Evolutionary conservation across 2,329 filamentous ascomycete genomes (phyloP).

Genomic region (Didymosphaeria variabile): DNA sequence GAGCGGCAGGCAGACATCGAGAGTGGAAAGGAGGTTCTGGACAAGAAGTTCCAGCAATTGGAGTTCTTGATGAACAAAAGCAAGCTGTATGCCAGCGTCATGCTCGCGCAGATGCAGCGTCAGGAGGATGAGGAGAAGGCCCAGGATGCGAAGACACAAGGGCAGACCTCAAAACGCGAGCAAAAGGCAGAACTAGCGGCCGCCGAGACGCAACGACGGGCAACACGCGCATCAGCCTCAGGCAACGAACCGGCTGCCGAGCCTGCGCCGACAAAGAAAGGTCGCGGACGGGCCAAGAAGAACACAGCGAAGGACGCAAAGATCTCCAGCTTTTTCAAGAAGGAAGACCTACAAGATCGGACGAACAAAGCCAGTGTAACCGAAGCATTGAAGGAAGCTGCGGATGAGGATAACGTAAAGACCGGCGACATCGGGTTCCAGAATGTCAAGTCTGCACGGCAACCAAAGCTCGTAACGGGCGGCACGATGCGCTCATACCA

Average conservation of each 20-base stretch:
- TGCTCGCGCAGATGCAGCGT: conserved; percentile 62
- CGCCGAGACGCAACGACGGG: conserved; percentile 56
- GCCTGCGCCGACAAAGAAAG: conserved; percentile 34
- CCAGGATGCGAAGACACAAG: conserved; percentile 56
- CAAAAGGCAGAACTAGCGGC: conserved; percentile 58
- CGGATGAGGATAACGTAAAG: conserved; percentile 65
- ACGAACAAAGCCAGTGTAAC: conserved; percentile 63
- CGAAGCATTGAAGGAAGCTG: conserved; percentile 67
- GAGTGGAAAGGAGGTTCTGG: conserved; percentile 56
- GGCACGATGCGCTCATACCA: conserved; percentile 96
- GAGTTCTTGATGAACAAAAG: conserved; percentile 63
- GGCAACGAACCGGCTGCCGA: conserved; percentile 24
- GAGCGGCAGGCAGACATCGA: conserved; percentile 58
- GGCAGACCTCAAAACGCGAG: conserved; percentile 56
- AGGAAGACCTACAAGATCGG: conserved; percentile 64
- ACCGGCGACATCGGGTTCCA: conserved; percentile 70
- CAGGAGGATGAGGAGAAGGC: conserved; percentile 59
- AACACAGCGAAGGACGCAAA: conserved; percentile 46
- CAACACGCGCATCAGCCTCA: conserved; percentile 52
- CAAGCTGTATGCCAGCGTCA: conserved; percentile 62
- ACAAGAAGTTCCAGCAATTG: conserved; percentile 61
- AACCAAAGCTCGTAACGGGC: conserved; percentile 84
- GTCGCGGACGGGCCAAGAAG: conserved; percentile 52
- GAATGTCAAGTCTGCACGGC: conserved; percentile 80
- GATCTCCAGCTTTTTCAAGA: conserved; percentile 69